Base-by-base conservation (phyloP, 2,329 filamentous ascomycete genomes). In the Blastomyces gilchristii region DNA sequence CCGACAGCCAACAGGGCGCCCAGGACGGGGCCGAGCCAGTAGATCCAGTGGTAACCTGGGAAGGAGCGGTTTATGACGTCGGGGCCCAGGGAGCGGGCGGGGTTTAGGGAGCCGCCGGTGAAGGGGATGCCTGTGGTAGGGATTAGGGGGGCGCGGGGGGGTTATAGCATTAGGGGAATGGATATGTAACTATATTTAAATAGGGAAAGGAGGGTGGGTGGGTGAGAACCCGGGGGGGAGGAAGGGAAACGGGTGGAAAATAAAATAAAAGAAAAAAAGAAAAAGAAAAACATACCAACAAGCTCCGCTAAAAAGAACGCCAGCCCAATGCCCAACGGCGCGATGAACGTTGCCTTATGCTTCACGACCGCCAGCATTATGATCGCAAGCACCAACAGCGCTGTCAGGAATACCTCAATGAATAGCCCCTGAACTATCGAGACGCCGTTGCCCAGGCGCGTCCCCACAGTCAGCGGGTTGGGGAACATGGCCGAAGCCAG, bases 331-430 rank as follows among this genome's bases (percentile, higher is more conserved):
- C 86, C 87, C 3, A 91, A 76, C 0, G 88, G 88, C 0, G 88
- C 88, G 1, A 90, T 75, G 70, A 82, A 89, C 0, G 88, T 91
- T 2, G 84, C 84, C 54, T 86, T 85, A 72, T 90, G 87, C 75
- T 91, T 90, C 71, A 90, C 87, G 3, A 85, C 83, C 0, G 87
- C 87, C 54, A 90, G 79, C 82, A 90, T 87, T 72, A 86, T 83
- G 39, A 88, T 83, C 2, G 85, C 82, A 61, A 88, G 78, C 8
- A 87, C 81, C 11, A 89, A 77, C 70, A 87, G 80, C 0, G 83
- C 77, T 0, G 86, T 88, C 47, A 87, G 77, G 68, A 88, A 85
- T 76, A 86, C 82, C 72, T 88, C 86, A 58, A 88, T 81, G 69
- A 88, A 87, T 50, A 88, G 75, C 7, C 86, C 86, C 64, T 84